Evolutionary conservation across 495 filamentous ascomycete species (phyloP).

Genomic region (Alectoria sarmentosa): DNA sequence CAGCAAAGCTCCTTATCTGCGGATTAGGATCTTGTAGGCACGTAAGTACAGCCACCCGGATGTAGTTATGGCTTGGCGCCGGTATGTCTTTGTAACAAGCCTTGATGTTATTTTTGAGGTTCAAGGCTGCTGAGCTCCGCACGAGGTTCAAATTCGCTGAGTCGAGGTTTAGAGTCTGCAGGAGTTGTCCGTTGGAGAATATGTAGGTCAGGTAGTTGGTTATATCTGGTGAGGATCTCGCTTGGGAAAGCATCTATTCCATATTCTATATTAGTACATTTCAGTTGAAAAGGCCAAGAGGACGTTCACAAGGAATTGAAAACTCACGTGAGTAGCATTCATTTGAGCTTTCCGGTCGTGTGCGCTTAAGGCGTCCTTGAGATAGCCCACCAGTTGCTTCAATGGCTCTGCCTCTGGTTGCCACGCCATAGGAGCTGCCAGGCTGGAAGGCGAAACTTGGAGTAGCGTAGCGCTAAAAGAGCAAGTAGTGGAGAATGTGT

Average conservation of each 20-base stretch:
- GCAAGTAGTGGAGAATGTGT: background rate
- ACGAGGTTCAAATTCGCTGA: slow-evolving; percentile 58
- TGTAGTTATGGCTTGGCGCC: slow-evolving; percentile 58
- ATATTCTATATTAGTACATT: slow-evolving; percentile 8
- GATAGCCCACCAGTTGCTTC: slow-evolving; percentile 78
- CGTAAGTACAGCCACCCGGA: slow-evolving; percentile 68
- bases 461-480: background rate
- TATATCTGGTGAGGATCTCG: slow-evolving; percentile 85
- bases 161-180: slow-evolving; percentile 49
- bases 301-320: slow-evolving; percentile 20
- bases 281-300: background rate
- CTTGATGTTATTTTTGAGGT: slow-evolving; percentile 90
- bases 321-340: slow-evolving; percentile 64
- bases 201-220: slow-evolving; percentile 95
- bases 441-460: background rate
- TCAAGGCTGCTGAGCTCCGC: slow-evolving; percentile 79
- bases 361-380: slow-evolving; percentile 85
- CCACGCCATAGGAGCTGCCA: slow-evolving; percentile 63
- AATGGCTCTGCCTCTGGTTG: slow-evolving; percentile 83
- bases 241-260: slow-evolving; percentile 83
- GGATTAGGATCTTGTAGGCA: slow-evolving; percentile 73
- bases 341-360: slow-evolving; percentile 72
- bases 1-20: slow-evolving; percentile 81
- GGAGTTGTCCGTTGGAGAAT: slow-evolving; percentile 61
- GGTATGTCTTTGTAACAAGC: slow-evolving; percentile 63